These are phyloP conservation scores for Xylariaceae sp. DNA, from an alignment of 2,329 filamentous ascomycete genomes.

Conservation along the genomic window DNA sequence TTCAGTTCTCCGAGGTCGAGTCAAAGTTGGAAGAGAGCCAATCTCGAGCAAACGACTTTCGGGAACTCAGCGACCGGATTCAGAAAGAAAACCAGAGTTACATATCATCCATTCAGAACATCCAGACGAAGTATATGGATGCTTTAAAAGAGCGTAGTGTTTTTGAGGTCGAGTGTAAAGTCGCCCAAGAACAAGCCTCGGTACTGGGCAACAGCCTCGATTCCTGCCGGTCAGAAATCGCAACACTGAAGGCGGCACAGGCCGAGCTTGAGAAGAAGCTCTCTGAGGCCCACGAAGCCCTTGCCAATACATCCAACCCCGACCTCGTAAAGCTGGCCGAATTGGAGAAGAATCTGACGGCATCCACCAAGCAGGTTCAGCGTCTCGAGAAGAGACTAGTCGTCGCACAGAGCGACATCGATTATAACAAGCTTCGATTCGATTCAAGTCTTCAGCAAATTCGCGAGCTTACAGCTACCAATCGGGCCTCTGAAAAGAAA, in stretches of 20 bases:
- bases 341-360: conserved; percentile 37
- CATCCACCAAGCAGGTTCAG: conserved; percentile 37
- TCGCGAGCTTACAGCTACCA: conserved; percentile 42
- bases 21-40: conserved; percentile 32
- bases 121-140: conserved; percentile 44
- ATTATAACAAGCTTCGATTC: conserved; percentile 55
- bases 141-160: conserved; percentile 34
- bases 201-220: conserved; percentile 33
- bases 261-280: conserved; percentile 36
- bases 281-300: conserved; percentile 30
- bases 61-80: conserved; percentile 39
- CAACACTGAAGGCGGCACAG: conserved; percentile 37
- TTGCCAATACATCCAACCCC: conserved; percentile 36
- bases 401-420: conserved; percentile 41
- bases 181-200: conserved; percentile 35
- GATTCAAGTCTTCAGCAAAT: conserved; percentile 51
- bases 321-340: conserved; percentile 38
- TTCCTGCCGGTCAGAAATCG: conserved; percentile 35
- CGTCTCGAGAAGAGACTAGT: conserved; percentile 36
- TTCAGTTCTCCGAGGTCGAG: conserved; percentile 37
- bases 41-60: conserved; percentile 35
- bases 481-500: conserved; percentile 40
- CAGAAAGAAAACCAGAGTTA: conserved; percentile 44
- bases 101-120: conserved; percentile 38
- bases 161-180: conserved; percentile 42